phyloP scores from a whole-genome alignment of 495 filamentous ascomycete species.

The Amphirosellinia nigrospora region DNA sequence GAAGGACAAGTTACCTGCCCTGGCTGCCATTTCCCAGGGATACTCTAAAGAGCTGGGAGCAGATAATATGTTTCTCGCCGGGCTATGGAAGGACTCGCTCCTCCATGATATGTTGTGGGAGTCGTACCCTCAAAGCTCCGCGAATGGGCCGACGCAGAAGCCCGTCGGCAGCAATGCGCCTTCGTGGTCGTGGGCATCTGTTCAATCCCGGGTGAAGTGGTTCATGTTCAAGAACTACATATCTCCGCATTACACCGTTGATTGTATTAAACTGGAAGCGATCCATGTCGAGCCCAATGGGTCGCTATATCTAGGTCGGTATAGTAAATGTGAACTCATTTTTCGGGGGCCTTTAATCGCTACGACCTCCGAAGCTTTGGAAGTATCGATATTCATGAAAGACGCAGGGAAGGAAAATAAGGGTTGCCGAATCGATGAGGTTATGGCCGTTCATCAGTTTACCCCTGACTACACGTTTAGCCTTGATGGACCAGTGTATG shows the following conservation, averaged over 20 bases:
- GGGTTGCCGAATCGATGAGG: slow-evolving; percentile 1
- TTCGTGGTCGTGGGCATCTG: slow-evolving; percentile 10
- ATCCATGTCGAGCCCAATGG: neutral
- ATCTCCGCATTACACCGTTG: neutral
- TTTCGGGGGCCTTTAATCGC: neutral
- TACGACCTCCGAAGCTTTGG: slow-evolving; percentile 4
- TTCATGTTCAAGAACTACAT: slow-evolving; percentile 15
- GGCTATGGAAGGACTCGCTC: neutral
- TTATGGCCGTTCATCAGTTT: slow-evolving; percentile 11
- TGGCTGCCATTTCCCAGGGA: slow-evolving; percentile 3
- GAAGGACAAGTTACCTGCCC: slow-evolving; percentile 14
- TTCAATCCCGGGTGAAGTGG: slow-evolving; percentile 4
- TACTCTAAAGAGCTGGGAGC: neutral
- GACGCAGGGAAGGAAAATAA: neutral
- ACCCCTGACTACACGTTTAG: slow-evolving; percentile 6
- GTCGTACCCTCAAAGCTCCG: neutral
- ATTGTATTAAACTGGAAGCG: neutral
- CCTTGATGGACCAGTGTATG: neutral
- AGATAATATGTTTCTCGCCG: neutral
- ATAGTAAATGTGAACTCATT: neutral
- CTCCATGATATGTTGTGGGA: neutral
- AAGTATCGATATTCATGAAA: slow-evolving; percentile 12
- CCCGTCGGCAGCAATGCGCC: neutral
- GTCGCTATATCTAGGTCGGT: neutral
- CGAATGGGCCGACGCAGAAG: neutral